Percentiles rank a stretch among this genome's conserved stretches.
These are phyloP conservation scores for Ascochyta fabae DNA, from an alignment of 2,329 filamentous ascomycete species.

Conservation along the genomic window DNA sequence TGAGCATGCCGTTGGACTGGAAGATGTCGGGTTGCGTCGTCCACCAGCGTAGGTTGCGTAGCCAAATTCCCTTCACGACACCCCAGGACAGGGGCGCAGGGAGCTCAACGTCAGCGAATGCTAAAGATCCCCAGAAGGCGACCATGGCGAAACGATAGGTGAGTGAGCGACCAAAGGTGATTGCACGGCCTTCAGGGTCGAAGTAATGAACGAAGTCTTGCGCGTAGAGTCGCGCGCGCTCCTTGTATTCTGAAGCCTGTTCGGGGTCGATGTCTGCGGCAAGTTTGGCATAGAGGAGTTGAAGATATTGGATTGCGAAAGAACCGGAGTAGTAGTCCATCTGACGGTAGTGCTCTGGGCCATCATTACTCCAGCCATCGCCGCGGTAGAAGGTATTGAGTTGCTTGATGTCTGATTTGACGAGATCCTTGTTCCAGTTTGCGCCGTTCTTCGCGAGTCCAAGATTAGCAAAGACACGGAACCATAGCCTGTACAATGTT, in stretches of 20 bases:
- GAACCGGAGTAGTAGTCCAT: constrained; percentile 87
- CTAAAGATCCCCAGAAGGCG: constrained; percentile 81
- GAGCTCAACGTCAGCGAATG: constrained; percentile 76
- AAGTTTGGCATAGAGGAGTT: constrained; percentile 77
- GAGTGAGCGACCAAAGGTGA: constrained; percentile 78
- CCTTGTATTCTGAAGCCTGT: constrained; percentile 72
- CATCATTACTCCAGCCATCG: constrained; percentile 82
- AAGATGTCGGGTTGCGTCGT: constrained; percentile 77
- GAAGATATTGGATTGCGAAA: constrained; percentile 81
- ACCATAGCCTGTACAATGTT: constrained; percentile 71
- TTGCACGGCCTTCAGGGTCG: constrained; percentile 71
- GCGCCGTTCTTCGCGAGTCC: constrained; percentile 78
- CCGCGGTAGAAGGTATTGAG: constrained; percentile 83
- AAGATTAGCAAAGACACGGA: constrained; percentile 82
- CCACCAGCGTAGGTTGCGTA: constrained; percentile 81
- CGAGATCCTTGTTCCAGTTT: constrained; percentile 70
- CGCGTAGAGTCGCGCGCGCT: constrained; percentile 70
- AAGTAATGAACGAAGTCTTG: constrained; percentile 79
- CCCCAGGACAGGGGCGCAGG: constrained; percentile 77
- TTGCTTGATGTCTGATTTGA: constrained; percentile 78
- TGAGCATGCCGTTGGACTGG: constrained; percentile 75
- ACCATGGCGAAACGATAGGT: constrained; percentile 86
- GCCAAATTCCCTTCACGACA: constrained; percentile 76
- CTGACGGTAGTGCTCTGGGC: constrained; percentile 77
- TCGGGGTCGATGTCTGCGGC: constrained; percentile 69